phyloP scores from a whole-genome alignment of 495 filamentous ascomycete genomes.

The Xylaria sp. region DNA sequence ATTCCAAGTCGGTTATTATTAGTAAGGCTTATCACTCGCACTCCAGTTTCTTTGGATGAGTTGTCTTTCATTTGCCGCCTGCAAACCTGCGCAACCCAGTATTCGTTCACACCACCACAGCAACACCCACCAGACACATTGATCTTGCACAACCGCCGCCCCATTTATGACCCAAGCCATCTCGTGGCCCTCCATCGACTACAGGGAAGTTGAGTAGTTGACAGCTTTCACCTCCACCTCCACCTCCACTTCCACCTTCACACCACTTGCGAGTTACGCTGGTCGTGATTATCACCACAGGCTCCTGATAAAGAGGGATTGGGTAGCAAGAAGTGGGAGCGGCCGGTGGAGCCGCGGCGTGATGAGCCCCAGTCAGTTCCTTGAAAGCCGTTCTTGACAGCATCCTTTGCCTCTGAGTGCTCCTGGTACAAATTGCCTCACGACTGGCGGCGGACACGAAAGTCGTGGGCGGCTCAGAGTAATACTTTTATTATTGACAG shows the following conservation, averaged over 20 bases:
- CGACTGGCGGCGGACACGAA: not conserved
- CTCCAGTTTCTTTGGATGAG: not conserved
- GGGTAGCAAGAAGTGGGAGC: constrained; percentile 23
- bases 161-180: constrained; percentile 2
- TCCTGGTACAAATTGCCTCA: constrained; percentile 10
- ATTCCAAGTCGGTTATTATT: constrained; percentile 1
- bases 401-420: constrained; percentile 4
- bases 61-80: constrained; percentile 1
- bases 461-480: not conserved
- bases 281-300: constrained; percentile 21
- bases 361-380: constrained; percentile 16
- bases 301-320: constrained; percentile 27
- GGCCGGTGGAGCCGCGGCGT: constrained; percentile 19
- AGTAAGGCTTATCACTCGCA: not conserved
- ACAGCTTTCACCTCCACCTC: constrained; percentile 18
- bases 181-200: constrained; percentile 13
- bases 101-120: constrained; percentile 16
- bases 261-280: constrained; percentile 24
- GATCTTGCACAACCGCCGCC: not conserved
- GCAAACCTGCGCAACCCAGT: not conserved
- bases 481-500: not conserved
- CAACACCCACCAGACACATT: constrained; percentile 17
- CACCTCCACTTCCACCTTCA: constrained; percentile 15
- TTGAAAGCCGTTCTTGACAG: constrained; percentile 6
- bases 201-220: constrained; percentile 5